These are phyloP conservation scores for Zygnema circumcarinatum DNA, from an alignment of 139 green algal genomes.

Conservation along the genomic window DNA sequence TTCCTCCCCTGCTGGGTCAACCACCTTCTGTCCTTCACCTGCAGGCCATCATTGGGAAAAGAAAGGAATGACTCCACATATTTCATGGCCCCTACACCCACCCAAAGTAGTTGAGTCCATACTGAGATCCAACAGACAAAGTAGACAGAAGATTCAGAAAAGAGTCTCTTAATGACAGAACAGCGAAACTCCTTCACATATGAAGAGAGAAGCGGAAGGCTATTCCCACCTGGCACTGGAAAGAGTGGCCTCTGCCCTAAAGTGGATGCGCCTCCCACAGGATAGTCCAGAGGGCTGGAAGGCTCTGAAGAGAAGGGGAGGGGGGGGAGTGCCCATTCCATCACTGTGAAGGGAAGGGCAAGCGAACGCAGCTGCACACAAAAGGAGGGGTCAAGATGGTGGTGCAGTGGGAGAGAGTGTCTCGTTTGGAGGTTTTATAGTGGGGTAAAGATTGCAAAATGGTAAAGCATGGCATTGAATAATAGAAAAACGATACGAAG, in stretches of 20 bases:
- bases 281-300: background rate
- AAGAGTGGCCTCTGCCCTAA: background rate
- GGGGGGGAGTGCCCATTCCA: constrained; percentile 55
- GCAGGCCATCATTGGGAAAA: no score
- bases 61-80: no score
- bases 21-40: background rate
- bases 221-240: constrained; percentile 2
- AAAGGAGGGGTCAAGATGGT: background rate
- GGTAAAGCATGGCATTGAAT: background rate
- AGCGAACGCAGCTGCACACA: constrained; percentile 49
- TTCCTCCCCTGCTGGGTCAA: constrained; percentile 25
- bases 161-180: no score
- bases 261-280: background rate
- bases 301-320: constrained; percentile 6
- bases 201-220: background rate
- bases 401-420: no score
- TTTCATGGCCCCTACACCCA: no score
- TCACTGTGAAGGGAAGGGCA: constrained; percentile 55
- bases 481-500: no score
- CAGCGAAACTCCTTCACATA: no score
- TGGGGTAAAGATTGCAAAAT: no score
- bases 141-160: no score
- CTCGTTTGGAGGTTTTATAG: no score
- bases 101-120: no score
- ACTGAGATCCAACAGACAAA: no score